Evolutionary conservation across 139 green algal species (phyloP).

Genomic region (Chlamydomonas eustigma): DNA sequence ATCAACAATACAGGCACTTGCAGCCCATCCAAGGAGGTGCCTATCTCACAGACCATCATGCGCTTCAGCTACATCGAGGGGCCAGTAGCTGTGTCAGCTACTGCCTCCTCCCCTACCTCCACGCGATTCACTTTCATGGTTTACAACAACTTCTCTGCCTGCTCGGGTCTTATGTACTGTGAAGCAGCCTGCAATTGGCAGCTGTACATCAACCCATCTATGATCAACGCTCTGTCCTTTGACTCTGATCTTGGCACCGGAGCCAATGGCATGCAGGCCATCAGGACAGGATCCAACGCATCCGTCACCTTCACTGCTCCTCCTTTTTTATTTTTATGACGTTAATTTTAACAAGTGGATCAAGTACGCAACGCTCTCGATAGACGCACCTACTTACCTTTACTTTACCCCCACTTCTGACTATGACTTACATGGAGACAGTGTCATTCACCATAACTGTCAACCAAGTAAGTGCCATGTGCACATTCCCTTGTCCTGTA

Average conservation of each 20-base stretch:
- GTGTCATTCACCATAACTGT: too few relatives aligned
- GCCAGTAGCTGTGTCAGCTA: not conserved
- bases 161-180: not conserved
- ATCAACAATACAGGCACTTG: not conserved
- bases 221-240: not conserved
- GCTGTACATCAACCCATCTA: not conserved
- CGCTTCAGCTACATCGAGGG: not conserved
- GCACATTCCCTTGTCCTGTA: too few relatives aligned
- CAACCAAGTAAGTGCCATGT: too few relatives aligned
- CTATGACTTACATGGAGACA: too few relatives aligned
- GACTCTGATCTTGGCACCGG: not conserved
- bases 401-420: too few relatives aligned
- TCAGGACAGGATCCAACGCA: not conserved
- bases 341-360: too few relatives aligned
- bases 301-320: not conserved
- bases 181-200: not conserved
- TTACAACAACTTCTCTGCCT: not conserved
- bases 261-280: not conserved
- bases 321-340: too few relatives aligned
- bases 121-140: slow-evolving; percentile 2
- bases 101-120: not conserved
- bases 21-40: not conserved
- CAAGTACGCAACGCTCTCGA: too few relatives aligned
- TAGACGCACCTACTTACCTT: too few relatives aligned
- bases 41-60: not conserved